Base-by-base conservation (phyloP, 2,329 filamentous ascomycete genomes). In the Neofusicoccum ribis region DNA sequence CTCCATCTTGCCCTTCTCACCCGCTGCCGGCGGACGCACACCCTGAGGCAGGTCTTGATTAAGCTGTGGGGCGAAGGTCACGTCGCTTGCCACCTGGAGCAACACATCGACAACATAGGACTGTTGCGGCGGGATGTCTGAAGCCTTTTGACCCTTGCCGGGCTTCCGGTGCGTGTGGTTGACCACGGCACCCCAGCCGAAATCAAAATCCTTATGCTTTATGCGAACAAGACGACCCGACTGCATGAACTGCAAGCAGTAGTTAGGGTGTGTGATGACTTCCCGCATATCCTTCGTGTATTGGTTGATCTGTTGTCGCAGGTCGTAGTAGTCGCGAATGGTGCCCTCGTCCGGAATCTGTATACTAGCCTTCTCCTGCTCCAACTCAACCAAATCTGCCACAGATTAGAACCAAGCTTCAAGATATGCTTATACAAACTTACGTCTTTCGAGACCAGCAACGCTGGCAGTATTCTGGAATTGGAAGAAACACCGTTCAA, bases 401-500 rank as follows among this genome's bases (percentile, higher is more conserved):
- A 27, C 27, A 60, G n/a, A 41, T 64, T 51, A 68, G 66, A 36
- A 52, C 6, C 37, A 8, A 31, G 11, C 23, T 50, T 41, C 41
- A 47, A 37, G 14, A 17, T 9, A 20, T 14, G 15, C 11, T 5
- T 15, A 11, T 23, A 14, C 3, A 17, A 36, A 72, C 74, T 66
- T 73, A 82, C 81, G 78, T 76, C 91, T 92, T 78, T 99, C 95
- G 23, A 98, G 79, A 12, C 85, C 84, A 20, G 91, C 91, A 8
- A 97, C 92, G 70, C 90, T 93, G 11, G 94, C 91, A 1, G 92
- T 92, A 72, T 96, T 98, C 77, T 99, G 95, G 80, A 99, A 99
- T 78, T 99, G 95, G 78, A 92, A 96, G 82, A 99, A 99, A 75
- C 95, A 99, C 70, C 91, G 88, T 81, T 98, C 93, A n/a, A 99